Percentiles rank a stretch among this genome's conserved stretches.
These are phyloP conservation scores for Exutisphaerella laricina DNA, from an alignment of 2,329 filamentous ascomycete genomes.

Conservation along the genomic window DNA sequence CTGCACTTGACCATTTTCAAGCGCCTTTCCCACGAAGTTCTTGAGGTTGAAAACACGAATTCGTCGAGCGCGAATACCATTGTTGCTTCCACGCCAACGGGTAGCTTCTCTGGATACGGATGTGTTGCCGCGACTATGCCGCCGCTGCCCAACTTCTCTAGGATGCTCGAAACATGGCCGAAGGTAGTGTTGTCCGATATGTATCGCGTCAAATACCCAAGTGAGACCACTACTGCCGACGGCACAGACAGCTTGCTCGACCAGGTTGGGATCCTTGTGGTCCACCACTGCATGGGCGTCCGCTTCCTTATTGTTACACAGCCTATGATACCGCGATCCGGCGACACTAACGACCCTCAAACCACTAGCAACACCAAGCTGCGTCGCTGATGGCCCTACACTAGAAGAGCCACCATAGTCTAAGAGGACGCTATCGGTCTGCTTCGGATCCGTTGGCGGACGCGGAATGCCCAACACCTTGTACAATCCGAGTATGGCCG, in stretches of 20 bases:
- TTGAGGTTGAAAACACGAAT: conserved; percentile 8
- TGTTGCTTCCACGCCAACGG: conserved; percentile 3
- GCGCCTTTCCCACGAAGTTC: conserved; percentile 8
- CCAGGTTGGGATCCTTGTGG: conserved; percentile 29
- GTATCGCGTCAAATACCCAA: conserved; percentile 7
- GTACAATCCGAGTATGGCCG: conserved; percentile 21
- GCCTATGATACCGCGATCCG: conserved; percentile 22
- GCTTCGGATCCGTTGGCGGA: conserved; percentile 16
- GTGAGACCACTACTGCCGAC: conserved; percentile 5
- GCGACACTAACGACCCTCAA: background rate
- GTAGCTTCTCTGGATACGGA: conserved; percentile 3
- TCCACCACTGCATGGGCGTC: conserved; percentile 29
- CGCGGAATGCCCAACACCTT: conserved; percentile 8
- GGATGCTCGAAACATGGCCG: conserved; percentile 6
- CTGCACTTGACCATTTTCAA: conserved; percentile 3
- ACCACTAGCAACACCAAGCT: conserved; percentile 35
- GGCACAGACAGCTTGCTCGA: conserved; percentile 31
- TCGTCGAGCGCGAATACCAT: conserved; percentile 6
- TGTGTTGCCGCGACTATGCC: conserved; percentile 1
- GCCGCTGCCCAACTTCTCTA: conserved; percentile 7
- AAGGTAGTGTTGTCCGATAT: conserved; percentile 3
- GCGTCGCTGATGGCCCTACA: conserved; percentile 45
- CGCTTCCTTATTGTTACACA: conserved; percentile 21
- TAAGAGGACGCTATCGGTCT: conserved; percentile 35
- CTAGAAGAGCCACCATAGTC: conserved; percentile 50